Conservation (phyloP, 164 flowering plant genomes). For the Protea cynaroides region DNA sequence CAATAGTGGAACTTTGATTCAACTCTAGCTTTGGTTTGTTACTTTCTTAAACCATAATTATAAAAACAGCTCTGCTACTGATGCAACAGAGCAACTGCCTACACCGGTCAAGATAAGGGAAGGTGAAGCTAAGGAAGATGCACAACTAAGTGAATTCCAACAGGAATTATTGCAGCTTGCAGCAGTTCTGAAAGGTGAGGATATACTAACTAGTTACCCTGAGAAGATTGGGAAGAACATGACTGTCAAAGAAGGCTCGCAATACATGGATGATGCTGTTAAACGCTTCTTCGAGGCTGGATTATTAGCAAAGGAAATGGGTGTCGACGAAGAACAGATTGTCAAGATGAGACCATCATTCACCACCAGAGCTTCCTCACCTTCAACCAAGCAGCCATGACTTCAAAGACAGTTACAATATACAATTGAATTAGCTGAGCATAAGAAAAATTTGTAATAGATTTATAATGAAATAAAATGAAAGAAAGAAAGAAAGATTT, state of each 20-base stretch:
- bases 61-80: background rate
- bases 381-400: background rate
- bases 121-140: constrained; percentile 42
- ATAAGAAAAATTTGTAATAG: too few species aligned
- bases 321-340: constrained; percentile 43
- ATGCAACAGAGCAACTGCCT: constrained; percentile 39
- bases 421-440: too few species aligned
- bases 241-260: constrained; percentile 50
- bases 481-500: too few species aligned
- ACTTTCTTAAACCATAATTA: too few species aligned
- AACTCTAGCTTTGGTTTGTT: too few species aligned
- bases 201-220: constrained; percentile 33
- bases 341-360: constrained; percentile 55
- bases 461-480: too few species aligned
- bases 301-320: constrained; percentile 38
- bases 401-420: background rate
- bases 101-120: constrained; percentile 42
- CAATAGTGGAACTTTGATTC: too few species aligned
- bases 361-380: constrained; percentile 33
- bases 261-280: constrained; percentile 53
- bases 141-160: constrained; percentile 54
- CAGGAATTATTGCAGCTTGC: constrained; percentile 65
- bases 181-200: constrained; percentile 53
- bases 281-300: constrained; percentile 52
- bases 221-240: constrained; percentile 33